Evolutionary conservation across 139 green algal genomes (phyloP).

Genomic region (Tetradesmus obliquus): DNA sequence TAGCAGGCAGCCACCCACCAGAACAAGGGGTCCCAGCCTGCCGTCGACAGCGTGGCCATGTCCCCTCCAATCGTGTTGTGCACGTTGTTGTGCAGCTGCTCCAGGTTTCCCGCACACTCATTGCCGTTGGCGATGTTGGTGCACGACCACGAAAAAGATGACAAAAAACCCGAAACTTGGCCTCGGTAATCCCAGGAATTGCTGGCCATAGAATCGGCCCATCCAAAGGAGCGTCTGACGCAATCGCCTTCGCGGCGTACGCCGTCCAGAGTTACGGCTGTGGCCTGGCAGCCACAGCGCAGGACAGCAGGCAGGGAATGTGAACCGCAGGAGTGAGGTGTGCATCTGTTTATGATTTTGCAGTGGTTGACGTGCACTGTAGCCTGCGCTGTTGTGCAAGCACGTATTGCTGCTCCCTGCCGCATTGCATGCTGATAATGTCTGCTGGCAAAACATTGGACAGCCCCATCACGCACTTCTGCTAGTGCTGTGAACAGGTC

Average conservation of each 20-base stretch:
- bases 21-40: slow-evolving; percentile 17
- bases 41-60: slow-evolving; percentile 5
- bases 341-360: not conserved
- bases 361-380: too few relatives aligned
- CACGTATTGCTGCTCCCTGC: too few relatives aligned
- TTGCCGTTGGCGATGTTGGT: not conserved
- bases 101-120: slow-evolving; percentile 18
- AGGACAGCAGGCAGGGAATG: too few relatives aligned
- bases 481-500: too few relatives aligned
- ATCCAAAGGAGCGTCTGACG: not conserved
- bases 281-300: not conserved
- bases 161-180: not conserved
- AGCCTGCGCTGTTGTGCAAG: too few relatives aligned
- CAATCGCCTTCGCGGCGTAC: not conserved
- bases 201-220: not conserved
- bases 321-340: not conserved
- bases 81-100: slow-evolving; percentile 33
- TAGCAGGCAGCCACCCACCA: not conserved
- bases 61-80: slow-evolving; percentile 29
- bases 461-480: too few relatives aligned
- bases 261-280: not conserved
- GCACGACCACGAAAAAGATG: slow-evolving; percentile 2
- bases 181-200: not conserved
- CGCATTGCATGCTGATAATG: too few relatives aligned
- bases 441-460: too few relatives aligned